These are phyloP conservation scores for Vaccinium vitisidaea DNA, from an alignment of 148 eudicot species.

Conservation along the genomic window DNA sequence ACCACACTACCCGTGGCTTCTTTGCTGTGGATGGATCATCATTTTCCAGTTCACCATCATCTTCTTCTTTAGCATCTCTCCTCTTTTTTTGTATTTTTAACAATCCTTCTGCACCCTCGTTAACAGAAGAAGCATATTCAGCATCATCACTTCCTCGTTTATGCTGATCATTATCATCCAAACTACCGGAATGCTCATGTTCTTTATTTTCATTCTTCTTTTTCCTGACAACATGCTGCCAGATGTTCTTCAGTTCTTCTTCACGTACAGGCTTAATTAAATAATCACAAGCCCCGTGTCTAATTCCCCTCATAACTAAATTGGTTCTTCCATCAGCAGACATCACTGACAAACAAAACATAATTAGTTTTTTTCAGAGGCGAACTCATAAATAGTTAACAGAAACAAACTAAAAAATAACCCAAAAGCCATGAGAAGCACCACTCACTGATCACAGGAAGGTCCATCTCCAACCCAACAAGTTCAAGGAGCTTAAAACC, in stretches of 20 bases:
- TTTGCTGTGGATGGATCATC: slow-evolving; percentile 45
- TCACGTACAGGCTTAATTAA: slow-evolving; percentile 56
- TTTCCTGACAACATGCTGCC: slow-evolving; percentile 69
- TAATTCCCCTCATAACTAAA: slow-evolving; percentile 49
- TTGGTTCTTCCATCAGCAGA: slow-evolving; percentile 55
- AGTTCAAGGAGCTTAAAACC: slow-evolving; percentile 70
- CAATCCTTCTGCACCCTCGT: slow-evolving; percentile 38
- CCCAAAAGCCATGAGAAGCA: neutral
- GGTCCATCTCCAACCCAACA: slow-evolving; percentile 65
- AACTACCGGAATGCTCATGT: slow-evolving; percentile 36
- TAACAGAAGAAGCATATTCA: slow-evolving; percentile 51
- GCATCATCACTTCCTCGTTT: slow-evolving; percentile 40
- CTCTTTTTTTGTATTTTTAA: slow-evolving; percentile 35
- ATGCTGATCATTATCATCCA: slow-evolving; percentile 40
- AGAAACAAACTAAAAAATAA: neutral
- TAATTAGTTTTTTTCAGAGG: neutral
- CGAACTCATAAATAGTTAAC: neutral
- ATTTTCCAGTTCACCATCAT: slow-evolving; percentile 43
- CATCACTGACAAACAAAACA: slow-evolving; percentile 42
- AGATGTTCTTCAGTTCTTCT: slow-evolving; percentile 56
- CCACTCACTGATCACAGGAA: slow-evolving; percentile 60
- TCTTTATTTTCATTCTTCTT: slow-evolving; percentile 42
- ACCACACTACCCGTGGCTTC: slow-evolving; percentile 70
- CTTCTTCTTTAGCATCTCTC: slow-evolving; percentile 48
- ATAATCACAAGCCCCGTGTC: slow-evolving; percentile 61